Evolutionary conservation across 108 stramenopile genomes (phyloP).

Genomic region (Nannochloropsis oceanica): DNA sequence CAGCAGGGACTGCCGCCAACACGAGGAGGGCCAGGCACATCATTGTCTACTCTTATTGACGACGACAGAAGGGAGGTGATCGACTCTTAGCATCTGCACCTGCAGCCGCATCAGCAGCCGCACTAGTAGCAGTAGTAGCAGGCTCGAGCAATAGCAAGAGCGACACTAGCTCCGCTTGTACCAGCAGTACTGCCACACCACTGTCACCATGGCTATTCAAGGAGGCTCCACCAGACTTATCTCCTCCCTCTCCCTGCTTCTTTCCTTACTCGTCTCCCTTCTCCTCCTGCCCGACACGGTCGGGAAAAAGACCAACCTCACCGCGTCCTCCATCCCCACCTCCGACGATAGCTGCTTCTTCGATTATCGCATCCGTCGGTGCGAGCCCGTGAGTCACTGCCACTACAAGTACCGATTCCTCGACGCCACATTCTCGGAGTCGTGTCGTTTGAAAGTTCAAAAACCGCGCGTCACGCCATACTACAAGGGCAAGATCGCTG

Average conservation of each 20-base stretch:
- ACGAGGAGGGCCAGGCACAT: too few species aligned
- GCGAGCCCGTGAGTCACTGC: slow-evolving; percentile 16
- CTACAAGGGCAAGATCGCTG: background rate
- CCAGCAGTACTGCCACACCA: too few species aligned
- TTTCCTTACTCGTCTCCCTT: background rate
- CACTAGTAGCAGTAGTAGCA: too few species aligned
- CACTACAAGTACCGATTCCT: slow-evolving; percentile 28
- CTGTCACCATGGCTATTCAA: too few species aligned
- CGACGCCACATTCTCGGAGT: slow-evolving; percentile 10
- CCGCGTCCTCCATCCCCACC: background rate
- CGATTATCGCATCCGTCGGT: background rate
- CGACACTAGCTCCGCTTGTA: too few species aligned
- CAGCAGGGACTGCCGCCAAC: too few species aligned
- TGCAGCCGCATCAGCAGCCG: too few species aligned
- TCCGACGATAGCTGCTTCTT: background rate
- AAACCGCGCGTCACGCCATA: background rate
- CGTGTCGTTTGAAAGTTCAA: background rate
- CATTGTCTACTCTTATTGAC: too few species aligned
- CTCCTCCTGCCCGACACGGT: background rate
- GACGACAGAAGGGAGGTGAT: too few species aligned
- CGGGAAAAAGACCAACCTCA: background rate
- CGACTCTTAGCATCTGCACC: too few species aligned
- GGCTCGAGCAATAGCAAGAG: too few species aligned
- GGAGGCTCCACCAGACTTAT: background rate
- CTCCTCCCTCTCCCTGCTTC: background rate